Conservation (phyloP, 257 asterid species). For the Solanum raphanifolium region DNA sequence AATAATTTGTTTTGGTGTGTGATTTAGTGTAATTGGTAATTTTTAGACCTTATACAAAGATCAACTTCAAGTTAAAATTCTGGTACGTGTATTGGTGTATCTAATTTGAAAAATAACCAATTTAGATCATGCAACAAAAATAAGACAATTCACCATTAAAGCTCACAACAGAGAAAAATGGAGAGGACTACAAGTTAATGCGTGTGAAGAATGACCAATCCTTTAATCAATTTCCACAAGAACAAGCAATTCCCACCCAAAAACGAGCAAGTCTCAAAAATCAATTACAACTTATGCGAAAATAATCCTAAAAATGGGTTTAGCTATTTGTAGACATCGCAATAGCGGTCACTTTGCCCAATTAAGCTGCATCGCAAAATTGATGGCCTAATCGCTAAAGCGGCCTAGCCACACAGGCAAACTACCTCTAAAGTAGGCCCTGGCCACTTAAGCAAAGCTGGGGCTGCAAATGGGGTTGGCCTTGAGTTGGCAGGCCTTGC, state of each 20-base stretch:
- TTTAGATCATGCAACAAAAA: neutral
- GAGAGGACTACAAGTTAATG: neutral
- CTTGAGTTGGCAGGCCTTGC: neutral
- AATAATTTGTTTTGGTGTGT: neutral
- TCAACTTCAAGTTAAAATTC: neutral
- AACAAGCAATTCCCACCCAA: neutral
- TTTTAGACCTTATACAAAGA: neutral
- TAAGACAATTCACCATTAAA: neutral
- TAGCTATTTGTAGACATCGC: neutral
- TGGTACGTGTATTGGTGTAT: neutral
- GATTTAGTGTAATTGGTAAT: neutral
- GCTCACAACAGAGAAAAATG: neutral
- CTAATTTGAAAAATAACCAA: neutral
- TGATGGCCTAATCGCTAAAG: neutral
- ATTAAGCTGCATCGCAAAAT: neutral
- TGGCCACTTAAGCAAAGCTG: neutral
- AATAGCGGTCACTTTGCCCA: neutral
- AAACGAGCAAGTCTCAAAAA: neutral
- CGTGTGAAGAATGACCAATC: neutral
- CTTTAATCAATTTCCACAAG: neutral
- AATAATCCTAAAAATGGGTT: neutral
- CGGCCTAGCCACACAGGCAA: neutral
- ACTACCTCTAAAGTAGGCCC: neutral
- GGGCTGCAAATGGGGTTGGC: neutral
- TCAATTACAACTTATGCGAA: neutral